Evolutionary conservation across 352 stramenopile species (phyloP).

Genomic region (Salisapilia sapeloensis): DNA sequence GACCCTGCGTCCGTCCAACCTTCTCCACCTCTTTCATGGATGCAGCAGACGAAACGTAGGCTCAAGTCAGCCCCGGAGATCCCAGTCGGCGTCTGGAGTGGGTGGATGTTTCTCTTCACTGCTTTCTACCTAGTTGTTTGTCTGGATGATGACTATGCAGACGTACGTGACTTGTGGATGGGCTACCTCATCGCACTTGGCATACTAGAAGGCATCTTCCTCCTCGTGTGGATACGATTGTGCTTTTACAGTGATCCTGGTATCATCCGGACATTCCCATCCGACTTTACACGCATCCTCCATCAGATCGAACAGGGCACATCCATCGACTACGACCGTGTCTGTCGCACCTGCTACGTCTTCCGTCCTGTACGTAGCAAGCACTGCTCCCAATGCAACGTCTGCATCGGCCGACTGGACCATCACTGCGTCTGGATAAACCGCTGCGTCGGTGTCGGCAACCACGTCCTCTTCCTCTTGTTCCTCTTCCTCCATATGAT

Average conservation of each 20-base stretch:
- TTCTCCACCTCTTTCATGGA: background rate
- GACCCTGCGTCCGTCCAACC: slow-evolving; percentile 1
- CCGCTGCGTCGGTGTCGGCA: slow-evolving; percentile 55
- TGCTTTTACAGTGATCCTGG: slow-evolving; percentile 43
- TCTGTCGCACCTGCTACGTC: slow-evolving; percentile 58
- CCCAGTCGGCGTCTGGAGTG: slow-evolving; percentile 65
- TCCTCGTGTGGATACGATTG: slow-evolving; percentile 27
- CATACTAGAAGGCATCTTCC: slow-evolving; percentile 21
- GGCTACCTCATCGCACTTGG: slow-evolving; percentile 21
- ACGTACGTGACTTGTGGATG: slow-evolving; percentile 11
- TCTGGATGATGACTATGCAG: slow-evolving; percentile 20
- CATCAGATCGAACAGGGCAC: slow-evolving; percentile 19
- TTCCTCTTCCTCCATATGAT: slow-evolving; percentile 60
- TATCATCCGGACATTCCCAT: slow-evolving; percentile 23
- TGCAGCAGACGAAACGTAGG: slow-evolving; percentile 1
- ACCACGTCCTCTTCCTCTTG: slow-evolving; percentile 61
- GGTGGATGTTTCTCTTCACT: slow-evolving; percentile 54
- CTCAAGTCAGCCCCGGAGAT: slow-evolving; percentile 22
- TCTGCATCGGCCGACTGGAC: slow-evolving; percentile 72
- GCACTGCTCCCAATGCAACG: slow-evolving; percentile 55
- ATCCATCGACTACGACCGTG: slow-evolving; percentile 16
- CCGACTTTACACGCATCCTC: slow-evolving; percentile 35
- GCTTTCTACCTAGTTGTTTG: slow-evolving; percentile 49
- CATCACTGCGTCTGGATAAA: slow-evolving; percentile 84
- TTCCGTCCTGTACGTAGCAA: slow-evolving; percentile 62